Evolutionary conservation across 2,329 filamentous ascomycete genomes (phyloP).

Genomic region (Aspergillus japonicus): DNA sequence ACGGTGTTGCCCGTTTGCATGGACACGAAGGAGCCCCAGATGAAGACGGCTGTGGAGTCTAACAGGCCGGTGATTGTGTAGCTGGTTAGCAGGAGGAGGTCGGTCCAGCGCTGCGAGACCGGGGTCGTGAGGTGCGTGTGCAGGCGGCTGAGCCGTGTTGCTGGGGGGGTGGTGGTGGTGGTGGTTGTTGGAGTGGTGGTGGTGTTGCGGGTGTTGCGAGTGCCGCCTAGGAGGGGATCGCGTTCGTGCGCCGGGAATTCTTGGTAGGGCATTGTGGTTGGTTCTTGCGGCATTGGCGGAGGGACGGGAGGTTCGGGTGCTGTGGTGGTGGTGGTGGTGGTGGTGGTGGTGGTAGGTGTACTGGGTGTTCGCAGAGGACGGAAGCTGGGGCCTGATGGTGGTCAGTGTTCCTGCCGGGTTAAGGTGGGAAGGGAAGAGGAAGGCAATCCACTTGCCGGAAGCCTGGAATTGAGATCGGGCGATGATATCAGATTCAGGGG

Average conservation of each 20-base stretch:
- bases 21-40: conserved; percentile 77
- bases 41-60: conserved; percentile 72
- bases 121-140: conserved; percentile 35
- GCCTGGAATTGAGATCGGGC: no score
- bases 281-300: neutral
- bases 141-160: neutral
- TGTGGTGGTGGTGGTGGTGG: neutral
- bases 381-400: neutral
- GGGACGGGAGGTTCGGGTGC: no score
- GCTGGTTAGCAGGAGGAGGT: conserved; percentile 67
- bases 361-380: neutral
- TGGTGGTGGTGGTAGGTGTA: no score
- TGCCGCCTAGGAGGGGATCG: conserved; percentile 1
- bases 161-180: neutral
- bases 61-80: conserved; percentile 76
- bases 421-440: no score
- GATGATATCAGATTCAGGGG: neutral
- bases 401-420: neutral
- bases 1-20: conserved; percentile 88
- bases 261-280: neutral
- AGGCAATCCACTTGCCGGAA: no score
- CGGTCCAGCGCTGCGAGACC: conserved; percentile 62
- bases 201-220: neutral
- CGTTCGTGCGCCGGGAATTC: conserved; percentile 6
- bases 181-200: neutral